Conservation (phyloP, 495 filamentous ascomycete species). For the Jackrogersella minutella region DNA sequence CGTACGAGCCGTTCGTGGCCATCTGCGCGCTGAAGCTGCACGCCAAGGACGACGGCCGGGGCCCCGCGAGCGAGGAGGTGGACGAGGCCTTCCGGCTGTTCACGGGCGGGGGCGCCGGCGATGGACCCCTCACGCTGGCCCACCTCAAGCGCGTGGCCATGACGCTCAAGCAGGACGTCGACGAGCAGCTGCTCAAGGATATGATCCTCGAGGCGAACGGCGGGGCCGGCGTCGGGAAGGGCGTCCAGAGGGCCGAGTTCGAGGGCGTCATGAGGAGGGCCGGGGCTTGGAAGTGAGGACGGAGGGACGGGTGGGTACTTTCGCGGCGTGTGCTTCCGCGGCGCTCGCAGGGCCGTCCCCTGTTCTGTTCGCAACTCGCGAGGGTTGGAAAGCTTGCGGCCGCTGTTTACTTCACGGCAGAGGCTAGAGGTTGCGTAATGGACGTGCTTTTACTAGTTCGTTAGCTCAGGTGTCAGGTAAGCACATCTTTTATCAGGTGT, state of each 20-base stretch:
- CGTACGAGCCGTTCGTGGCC: slow-evolving; percentile 79
- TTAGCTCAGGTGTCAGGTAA: neutral
- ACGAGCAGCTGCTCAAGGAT: slow-evolving; percentile 81
- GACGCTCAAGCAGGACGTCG: slow-evolving; percentile 81
- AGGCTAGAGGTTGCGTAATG: neutral
- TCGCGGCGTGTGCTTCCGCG: too few species aligned
- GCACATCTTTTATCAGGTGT: neutral
- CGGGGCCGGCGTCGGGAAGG: slow-evolving; percentile 71
- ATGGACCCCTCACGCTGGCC: slow-evolving; percentile 68
- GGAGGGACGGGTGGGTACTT: too few species aligned
- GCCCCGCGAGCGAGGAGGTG: slow-evolving; percentile 66
- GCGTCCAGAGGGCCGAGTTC: slow-evolving; percentile 82
- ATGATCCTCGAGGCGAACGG: slow-evolving; percentile 96
- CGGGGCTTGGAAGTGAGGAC: slow-evolving; percentile 77
- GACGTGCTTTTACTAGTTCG: neutral
- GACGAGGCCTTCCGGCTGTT: slow-evolving; percentile 84
- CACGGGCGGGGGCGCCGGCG: slow-evolving; percentile 51
- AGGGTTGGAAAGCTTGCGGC: neutral
- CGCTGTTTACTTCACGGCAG: neutral
- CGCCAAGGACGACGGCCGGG: slow-evolving; percentile 59
- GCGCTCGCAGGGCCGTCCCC: too few species aligned
- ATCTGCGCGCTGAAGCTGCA: slow-evolving; percentile 86
- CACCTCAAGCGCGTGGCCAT: slow-evolving; percentile 81
- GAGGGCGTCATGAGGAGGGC: slow-evolving; percentile 85
- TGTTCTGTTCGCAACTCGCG: neutral